Evolutionary conservation across 1,284 basidiomycete genomes (phyloP).

Genomic region (Trichosporon sp.): DNA sequence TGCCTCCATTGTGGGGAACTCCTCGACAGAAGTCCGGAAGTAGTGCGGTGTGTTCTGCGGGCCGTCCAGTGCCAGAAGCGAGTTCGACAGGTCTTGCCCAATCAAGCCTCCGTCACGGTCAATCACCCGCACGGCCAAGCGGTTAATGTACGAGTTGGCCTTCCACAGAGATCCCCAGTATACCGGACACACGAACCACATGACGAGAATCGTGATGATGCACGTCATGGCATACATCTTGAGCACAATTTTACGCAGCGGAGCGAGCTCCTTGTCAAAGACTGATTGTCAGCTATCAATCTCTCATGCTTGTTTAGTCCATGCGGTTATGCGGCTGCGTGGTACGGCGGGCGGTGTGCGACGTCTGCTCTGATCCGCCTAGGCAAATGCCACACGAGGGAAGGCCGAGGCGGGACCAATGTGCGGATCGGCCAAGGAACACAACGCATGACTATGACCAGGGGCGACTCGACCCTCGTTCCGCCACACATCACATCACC

Average conservation of each 20-base stretch:
- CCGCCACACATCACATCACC: no score
- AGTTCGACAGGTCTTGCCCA: slow-evolving; percentile 40
- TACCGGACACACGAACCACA: slow-evolving; percentile 42
- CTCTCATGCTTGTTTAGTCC: neutral
- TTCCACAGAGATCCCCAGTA: slow-evolving; percentile 53
- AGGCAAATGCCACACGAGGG: no score
- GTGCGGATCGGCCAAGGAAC: no score
- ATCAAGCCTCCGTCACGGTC: slow-evolving; percentile 51
- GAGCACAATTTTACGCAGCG: slow-evolving; percentile 31
- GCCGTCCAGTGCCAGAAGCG: slow-evolving; percentile 11
- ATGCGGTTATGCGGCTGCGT: no score
- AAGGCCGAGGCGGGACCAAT: no score
- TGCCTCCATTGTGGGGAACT: slow-evolving; percentile 27
- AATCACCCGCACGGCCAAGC: slow-evolving; percentile 51
- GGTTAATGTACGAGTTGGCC: slow-evolving; percentile 42
- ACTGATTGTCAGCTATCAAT: slow-evolving; percentile 16
- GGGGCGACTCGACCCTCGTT: no score
- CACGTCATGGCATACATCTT: slow-evolving; percentile 32
- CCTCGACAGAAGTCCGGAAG: slow-evolving; percentile 31
- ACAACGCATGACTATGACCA: no score
- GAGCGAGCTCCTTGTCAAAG: slow-evolving; percentile 31
- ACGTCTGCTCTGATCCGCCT: no score
- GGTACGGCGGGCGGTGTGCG: no score
- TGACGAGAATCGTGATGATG: slow-evolving; percentile 34
- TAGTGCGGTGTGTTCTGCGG: slow-evolving; percentile 27